phyloP scores from a whole-genome alignment of 257 asterid species.

The Solanum bukasovii region DNA sequence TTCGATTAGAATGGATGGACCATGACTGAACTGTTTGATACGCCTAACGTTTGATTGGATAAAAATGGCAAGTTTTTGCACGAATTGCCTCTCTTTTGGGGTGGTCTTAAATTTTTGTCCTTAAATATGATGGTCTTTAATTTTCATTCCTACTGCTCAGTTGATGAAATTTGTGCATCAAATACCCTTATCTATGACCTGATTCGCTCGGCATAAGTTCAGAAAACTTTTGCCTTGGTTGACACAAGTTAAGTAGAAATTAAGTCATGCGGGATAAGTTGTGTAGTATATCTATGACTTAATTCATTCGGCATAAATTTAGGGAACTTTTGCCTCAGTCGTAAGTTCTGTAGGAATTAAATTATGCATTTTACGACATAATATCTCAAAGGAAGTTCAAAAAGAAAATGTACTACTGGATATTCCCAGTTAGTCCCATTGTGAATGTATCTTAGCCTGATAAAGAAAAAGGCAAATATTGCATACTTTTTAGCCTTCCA shows the following conservation, averaged over 20 bases:
- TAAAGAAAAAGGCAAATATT: not conserved
- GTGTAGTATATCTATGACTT: not conserved
- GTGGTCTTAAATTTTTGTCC: not conserved
- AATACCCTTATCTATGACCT: not conserved
- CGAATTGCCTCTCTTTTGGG: not conserved
- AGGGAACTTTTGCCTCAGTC: not conserved
- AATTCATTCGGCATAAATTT: no score
- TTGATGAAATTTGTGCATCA: not conserved
- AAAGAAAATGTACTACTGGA: constrained; percentile 7
- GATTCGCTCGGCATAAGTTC: not conserved
- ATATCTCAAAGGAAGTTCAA: constrained; percentile 45
- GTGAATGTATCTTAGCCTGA: not conserved
- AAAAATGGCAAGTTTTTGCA: not conserved
- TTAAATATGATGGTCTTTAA: not conserved
- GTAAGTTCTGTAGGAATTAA: no score
- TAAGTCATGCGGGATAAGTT: not conserved
- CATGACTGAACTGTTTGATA: not conserved
- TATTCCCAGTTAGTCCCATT: not conserved
- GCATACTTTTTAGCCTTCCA: not conserved
- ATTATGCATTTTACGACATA: no score
- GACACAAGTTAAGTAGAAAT: not conserved
- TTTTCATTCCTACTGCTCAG: not conserved
- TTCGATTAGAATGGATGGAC: not conserved
- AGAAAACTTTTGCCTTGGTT: not conserved
- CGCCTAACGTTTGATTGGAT: not conserved